Base-by-base conservation (phyloP, 192 early-diverging fungal species). In the Podila clonocystis region DNA sequence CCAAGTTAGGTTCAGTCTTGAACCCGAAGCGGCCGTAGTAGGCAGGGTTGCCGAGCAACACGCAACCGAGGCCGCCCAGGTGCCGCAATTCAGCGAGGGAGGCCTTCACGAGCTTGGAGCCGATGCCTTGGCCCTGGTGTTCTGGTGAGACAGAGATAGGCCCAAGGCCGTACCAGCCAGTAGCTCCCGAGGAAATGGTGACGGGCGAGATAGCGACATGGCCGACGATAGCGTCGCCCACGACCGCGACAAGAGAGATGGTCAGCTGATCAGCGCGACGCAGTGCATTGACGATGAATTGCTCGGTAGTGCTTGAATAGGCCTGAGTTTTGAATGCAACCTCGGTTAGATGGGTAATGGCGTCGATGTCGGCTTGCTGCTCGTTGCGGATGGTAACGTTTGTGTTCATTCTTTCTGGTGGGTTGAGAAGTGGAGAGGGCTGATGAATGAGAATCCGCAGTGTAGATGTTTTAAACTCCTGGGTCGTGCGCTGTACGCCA, bases 101-200 rank as follows among this genome's bases (percentile, higher is more conserved):
- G n/a, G 62, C 62, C 38, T 31, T 33, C 30, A 63, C 36, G 5
- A 63, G 62, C 22, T 45, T 63, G 15, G 62, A n/a, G 62, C 62
- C 62, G 24, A 63, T 63, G 20, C 62, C 62, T 63, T 45, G 62
- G 38, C 62, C 41, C 62, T 63, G 62, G 13, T 49, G 62, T 26
- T 63, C 62, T 20, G 62, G 62, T 13, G 62, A 63, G 36, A 63
- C 62, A n/a, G 62, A 63, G 62, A 63, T 45, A 41, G 62, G 62
- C 7, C 62, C 62, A 8, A 63, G 62, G 11, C 62, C 62, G 62
- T 63, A 63, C 62, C 62, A 63, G 22, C 38, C 62, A 13, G 22
- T 49, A 4, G 24, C 36, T 12, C 62, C 62, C 9, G 62, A 63
- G 36, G 62, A 63, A 26, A 63, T 63, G 2, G 62, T 63, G 59